These are phyloP conservation scores for Rhizoclosmatium globosum DNA, from an alignment of 192 early-diverging fungal species.

Conservation along the genomic window DNA sequence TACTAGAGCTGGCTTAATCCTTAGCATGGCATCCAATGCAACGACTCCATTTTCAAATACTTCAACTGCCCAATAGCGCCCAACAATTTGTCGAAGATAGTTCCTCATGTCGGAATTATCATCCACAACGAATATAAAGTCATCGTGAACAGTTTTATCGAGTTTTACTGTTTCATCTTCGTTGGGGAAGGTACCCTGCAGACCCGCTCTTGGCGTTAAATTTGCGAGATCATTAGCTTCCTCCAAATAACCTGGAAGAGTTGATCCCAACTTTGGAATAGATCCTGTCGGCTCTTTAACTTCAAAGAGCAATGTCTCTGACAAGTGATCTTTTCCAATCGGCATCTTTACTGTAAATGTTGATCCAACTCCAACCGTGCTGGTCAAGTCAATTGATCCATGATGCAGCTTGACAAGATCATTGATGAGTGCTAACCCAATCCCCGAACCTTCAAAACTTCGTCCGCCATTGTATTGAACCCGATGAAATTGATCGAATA, in stretches of 20 bases:
- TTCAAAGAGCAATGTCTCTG: constrained; percentile 11
- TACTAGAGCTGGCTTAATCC: neutral
- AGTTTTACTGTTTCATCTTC: neutral
- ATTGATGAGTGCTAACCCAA: constrained; percentile 63
- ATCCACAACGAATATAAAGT: constrained; percentile 51
- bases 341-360: constrained; percentile 61
- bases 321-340: constrained; percentile 56
- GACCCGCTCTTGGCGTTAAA: too few species aligned
- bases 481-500: constrained; percentile 71
- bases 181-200: neutral
- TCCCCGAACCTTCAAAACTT: constrained; percentile 67
- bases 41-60: constrained; percentile 20
- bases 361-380: constrained; percentile 53
- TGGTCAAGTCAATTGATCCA: constrained; percentile 51
- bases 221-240: neutral
- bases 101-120: constrained; percentile 60
- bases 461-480: constrained; percentile 62
- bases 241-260: neutral
- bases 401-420: constrained; percentile 65
- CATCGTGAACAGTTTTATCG: neutral
- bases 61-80: neutral
- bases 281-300: neutral
- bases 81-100: constrained; percentile 7
- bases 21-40: constrained; percentile 18
- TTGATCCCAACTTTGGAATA: neutral